Evolutionary conservation across 495 filamentous ascomycete species (phyloP), one percentile per base, ranked within the genome.

Genomic region (Aspergillus nidulans): DNA sequence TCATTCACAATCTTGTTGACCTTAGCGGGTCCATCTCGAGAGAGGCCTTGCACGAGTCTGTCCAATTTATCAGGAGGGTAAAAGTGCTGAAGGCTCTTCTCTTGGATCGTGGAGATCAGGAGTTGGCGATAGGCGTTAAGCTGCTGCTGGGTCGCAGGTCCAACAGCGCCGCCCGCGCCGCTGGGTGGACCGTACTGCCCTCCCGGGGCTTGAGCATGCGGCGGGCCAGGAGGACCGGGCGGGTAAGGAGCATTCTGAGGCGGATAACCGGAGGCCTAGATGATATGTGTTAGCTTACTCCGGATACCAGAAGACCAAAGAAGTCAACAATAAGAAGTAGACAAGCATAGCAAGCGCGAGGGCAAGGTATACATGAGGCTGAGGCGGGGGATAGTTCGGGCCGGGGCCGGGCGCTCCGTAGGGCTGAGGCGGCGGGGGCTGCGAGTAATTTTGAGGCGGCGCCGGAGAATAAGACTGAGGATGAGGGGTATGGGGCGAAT

Each of bases 71-170:
- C 67, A 0, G 77, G 78, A 12, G 81, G 80, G 55, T 81, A 84
- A 65, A 85, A 81, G 39, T 39, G 58, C 60, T 82, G 72, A 4
- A 87, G 63, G 15, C 73, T 63, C 62, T 84, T 85, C 65, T 86
- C 81, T 54, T 79, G 80, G 52, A 87, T 78, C 6, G 75, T 75
- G 13, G 59, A 57, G 46, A 81, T 69, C 45, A 86, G 65, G 19
- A 80, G 59, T 48, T 78, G 77, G 55, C 77, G 77, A 62, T 85
- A 86, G 0, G 75, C 72, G 15, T 60, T 69, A 13, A 79, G 58
- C 43, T 82, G 76, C 38, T 78, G 74, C 2, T 76, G 73, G 4
- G 73, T 78, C 4, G 70, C 71, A 40, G 64, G 69, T 32, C 64
- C 59, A 16, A 66, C 62, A 43, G 62, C 61, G 20, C 65, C 64